Evolutionary conservation across 2,329 filamentous ascomycete genomes (phyloP).

Genomic region (Tolypocladium nubicola): DNA sequence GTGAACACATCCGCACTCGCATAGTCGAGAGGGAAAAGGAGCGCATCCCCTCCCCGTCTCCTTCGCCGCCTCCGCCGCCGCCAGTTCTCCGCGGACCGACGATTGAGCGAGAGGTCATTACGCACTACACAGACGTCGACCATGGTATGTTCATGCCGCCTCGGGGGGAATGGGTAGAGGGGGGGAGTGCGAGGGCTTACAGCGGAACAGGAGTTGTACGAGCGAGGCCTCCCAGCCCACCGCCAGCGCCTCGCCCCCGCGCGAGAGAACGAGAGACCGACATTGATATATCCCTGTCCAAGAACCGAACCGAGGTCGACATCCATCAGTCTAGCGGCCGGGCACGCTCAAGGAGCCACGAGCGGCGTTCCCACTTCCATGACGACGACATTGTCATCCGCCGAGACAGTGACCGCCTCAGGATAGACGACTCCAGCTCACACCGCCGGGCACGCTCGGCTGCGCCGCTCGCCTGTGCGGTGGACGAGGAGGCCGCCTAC

Average conservation of each 20-base stretch:
- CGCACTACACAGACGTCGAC: slow-evolving; percentile 77
- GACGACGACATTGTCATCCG: slow-evolving; percentile 62
- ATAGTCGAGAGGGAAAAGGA: slow-evolving; percentile 39
- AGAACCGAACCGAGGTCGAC: slow-evolving; percentile 46
- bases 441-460: slow-evolving; percentile 43
- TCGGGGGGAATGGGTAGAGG: neutral
- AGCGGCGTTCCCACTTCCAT: slow-evolving; percentile 28
- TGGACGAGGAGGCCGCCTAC: slow-evolving; percentile 54
- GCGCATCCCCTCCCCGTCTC: slow-evolving; percentile 33
- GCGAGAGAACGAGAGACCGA: slow-evolving; percentile 35
- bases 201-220: slow-evolving; percentile 31
- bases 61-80: slow-evolving; percentile 48
- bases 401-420: slow-evolving; percentile 39
- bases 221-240: slow-evolving; percentile 32
- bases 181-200: neutral
- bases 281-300: slow-evolving; percentile 49
- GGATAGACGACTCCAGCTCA: slow-evolving; percentile 27
- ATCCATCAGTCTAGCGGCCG: slow-evolving; percentile 31
- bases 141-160: slow-evolving; percentile 47
- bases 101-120: slow-evolving; percentile 82
- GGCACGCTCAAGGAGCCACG: slow-evolving; percentile 24
- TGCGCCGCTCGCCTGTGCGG: slow-evolving; percentile 27
- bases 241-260: slow-evolving; percentile 37
- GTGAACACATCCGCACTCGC: slow-evolving; percentile 36
- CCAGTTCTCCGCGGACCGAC: slow-evolving; percentile 63